phyloP scores from a whole-genome alignment of 2,329 filamentous ascomycete genomes.

The Hyphodiscus sp. region DNA sequence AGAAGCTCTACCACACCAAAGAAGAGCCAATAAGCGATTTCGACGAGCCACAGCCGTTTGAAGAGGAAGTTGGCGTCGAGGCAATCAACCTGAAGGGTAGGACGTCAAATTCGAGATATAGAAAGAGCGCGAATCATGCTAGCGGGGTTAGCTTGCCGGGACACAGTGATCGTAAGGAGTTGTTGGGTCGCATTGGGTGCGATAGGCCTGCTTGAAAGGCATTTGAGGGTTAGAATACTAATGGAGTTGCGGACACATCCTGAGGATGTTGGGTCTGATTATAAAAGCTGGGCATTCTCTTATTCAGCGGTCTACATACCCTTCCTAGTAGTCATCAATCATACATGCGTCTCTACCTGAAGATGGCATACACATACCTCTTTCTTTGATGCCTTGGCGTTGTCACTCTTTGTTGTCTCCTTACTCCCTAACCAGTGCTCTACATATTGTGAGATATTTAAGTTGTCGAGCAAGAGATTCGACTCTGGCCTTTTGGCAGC shows the following conservation, averaged over 20 bases:
- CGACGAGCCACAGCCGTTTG: constrained; percentile 40
- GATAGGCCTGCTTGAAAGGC: constrained; percentile 28
- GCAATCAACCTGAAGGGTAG: constrained; percentile 55
- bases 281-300: not conserved
- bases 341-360: not conserved
- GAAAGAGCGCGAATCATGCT: constrained; percentile 23
- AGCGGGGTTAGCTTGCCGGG: constrained; percentile 29
- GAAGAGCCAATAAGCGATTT: constrained; percentile 10
- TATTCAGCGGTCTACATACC: not conserved
- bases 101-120: constrained; percentile 21
- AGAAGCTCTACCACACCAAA: not conserved
- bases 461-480: too few relatives aligned
- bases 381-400: too few relatives aligned
- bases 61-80: constrained; percentile 72
- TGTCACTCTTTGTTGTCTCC: too few relatives aligned
- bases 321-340: not conserved
- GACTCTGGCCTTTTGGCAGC: too few relatives aligned
- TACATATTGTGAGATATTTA: too few relatives aligned
- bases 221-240: not conserved
- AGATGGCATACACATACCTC: too few relatives aligned
- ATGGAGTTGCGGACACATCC: not conserved
- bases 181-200: constrained; percentile 31
- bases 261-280: not conserved
- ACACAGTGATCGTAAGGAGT: constrained; percentile 30
- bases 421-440: too few relatives aligned